A percentile compares a stretch with the other conserved stretches of the same genome.
These are phyloP conservation scores for Trichoderma harzianum DNA, from an alignment of 2,329 filamentous ascomycete species.

Conservation along the genomic window DNA sequence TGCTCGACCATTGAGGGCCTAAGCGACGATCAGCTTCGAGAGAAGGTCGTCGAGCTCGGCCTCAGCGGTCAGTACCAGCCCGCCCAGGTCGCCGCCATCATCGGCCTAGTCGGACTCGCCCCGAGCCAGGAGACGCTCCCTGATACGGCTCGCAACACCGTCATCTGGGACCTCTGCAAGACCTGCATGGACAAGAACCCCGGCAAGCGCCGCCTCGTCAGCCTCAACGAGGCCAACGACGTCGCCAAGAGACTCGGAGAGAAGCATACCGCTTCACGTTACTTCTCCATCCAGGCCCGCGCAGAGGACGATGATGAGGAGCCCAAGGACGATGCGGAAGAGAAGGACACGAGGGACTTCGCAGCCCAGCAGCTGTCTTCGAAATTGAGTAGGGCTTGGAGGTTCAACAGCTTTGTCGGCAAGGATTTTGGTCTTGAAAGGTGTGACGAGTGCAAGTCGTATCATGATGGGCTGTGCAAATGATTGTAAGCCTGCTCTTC, in stretches of 20 bases:
- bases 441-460: constrained; percentile 20
- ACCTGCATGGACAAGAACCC: constrained; percentile 32
- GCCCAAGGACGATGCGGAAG: constrained; percentile 23
- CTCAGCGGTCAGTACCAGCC: constrained; percentile 30
- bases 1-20: constrained; percentile 16
- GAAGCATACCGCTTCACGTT: constrained; percentile 39
- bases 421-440: constrained; percentile 17
- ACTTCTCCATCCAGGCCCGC: constrained; percentile 35
- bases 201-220: constrained; percentile 48
- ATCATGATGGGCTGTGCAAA: constrained; percentile 17
- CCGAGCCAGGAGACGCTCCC: constrained; percentile 17
- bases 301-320: constrained; percentile 27
- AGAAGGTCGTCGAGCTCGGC: constrained; percentile 25
- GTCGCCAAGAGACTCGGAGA: constrained; percentile 55
- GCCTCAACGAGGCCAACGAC: constrained; percentile 55
- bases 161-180: constrained; percentile 36
- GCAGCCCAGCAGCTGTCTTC: constrained; percentile 25
- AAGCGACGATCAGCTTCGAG: constrained; percentile 22
- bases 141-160: constrained; percentile 16
- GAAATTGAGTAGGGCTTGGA: constrained; percentile 23
- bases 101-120: constrained; percentile 27
- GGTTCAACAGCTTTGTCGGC: constrained; percentile 19
- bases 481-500: background rate
- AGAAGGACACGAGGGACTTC: constrained; percentile 31
- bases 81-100: constrained; percentile 27